These are phyloP conservation scores for Apiospora koreana DNA, from an alignment of 2,329 filamentous ascomycete genomes.

Conservation along the genomic window DNA sequence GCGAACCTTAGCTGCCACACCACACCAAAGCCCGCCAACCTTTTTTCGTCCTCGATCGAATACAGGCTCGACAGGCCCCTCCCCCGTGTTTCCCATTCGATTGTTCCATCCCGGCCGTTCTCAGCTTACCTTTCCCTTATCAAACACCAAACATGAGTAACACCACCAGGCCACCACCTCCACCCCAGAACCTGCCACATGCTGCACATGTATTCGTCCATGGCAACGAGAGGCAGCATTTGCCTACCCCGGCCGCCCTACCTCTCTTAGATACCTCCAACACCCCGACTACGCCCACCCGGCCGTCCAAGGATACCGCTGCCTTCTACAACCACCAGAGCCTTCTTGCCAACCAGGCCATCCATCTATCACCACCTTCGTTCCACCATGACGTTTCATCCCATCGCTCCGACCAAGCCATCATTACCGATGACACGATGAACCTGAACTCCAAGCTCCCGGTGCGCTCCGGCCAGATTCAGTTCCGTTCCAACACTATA, in stretches of 20 bases:
- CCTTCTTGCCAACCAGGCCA: slow-evolving; percentile 25
- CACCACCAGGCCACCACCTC: slow-evolving; percentile 12
- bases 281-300: slow-evolving; percentile 21
- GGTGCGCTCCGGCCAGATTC: slow-evolving; percentile 27
- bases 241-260: slow-evolving; percentile 17
- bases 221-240: slow-evolving; percentile 15
- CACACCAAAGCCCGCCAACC: neutral
- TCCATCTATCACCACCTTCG: slow-evolving; percentile 20
- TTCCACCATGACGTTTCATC: slow-evolving; percentile 16
- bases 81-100: slow-evolving; percentile 1
- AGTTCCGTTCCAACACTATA: slow-evolving; percentile 41
- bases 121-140: neutral
- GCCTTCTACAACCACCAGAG: slow-evolving; percentile 25
- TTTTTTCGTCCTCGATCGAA: neutral
- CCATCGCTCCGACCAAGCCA: slow-evolving; percentile 14
- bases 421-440: slow-evolving; percentile 18
- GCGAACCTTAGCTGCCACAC: neutral
- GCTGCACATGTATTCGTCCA: slow-evolving; percentile 26
- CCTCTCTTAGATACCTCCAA: slow-evolving; percentile 15
- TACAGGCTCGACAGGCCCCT: neutral
- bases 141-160: slow-evolving; percentile 7
- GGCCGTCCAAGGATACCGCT: slow-evolving; percentile 25
- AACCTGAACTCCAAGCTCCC: slow-evolving; percentile 21
- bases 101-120: slow-evolving; percentile 1
- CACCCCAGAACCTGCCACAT: slow-evolving; percentile 26